Conservation (phyloP, 2,329 filamentous ascomycete species). For the Erysiphe pisi region DNA sequence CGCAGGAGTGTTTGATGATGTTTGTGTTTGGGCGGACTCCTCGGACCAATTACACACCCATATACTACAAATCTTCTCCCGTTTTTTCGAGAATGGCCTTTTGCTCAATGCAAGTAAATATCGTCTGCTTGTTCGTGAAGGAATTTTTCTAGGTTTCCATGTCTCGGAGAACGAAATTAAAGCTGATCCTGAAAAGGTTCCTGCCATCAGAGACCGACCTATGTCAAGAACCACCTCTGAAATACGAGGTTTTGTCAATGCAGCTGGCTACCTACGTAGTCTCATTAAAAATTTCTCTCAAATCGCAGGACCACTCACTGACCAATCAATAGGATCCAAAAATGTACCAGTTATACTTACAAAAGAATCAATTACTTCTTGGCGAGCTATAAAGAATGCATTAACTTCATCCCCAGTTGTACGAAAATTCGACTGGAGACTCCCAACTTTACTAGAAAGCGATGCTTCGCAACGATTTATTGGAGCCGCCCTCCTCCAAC, state of each 20-base stretch:
- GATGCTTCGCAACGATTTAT: not conserved
- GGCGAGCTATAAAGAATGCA: not conserved
- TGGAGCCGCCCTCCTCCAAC: slow-evolving; percentile 10
- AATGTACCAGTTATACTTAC: not conserved
- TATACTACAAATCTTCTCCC: not conserved
- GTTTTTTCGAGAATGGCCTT: not conserved
- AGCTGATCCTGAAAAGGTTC: not conserved
- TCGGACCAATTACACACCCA: not conserved
- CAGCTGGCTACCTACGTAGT: not conserved
- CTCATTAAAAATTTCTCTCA: not conserved
- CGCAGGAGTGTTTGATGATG: not conserved
- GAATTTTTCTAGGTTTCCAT: slow-evolving; percentile 6
- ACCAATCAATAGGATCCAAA: not conserved
- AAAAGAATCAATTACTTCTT: not conserved
- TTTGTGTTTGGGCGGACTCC: not conserved
- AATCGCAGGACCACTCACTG: not conserved
- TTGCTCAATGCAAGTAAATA: not conserved
- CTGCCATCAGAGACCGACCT: not conserved
- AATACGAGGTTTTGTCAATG: not conserved
- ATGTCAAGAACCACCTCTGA: not conserved
- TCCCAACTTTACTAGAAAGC: not conserved
- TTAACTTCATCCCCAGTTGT: not conserved
- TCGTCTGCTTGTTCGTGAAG: not conserved
- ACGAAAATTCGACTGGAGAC: not conserved
- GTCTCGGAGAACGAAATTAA: not conserved